Conservation (phyloP, 108 stramenopile species). For the Nitzschia sp. region DNA sequence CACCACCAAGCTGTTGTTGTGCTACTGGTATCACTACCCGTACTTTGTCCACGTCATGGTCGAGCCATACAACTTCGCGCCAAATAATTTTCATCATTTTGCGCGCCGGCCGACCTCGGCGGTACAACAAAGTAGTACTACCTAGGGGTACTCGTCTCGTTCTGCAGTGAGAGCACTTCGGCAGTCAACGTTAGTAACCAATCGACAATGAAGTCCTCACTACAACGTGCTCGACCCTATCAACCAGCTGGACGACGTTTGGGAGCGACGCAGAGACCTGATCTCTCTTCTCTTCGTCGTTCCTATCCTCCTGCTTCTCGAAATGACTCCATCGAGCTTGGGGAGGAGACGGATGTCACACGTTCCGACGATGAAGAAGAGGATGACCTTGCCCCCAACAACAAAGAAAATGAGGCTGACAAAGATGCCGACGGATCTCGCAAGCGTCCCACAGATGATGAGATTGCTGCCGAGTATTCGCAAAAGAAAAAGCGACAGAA, state of each 20-base stretch:
- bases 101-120: background rate
- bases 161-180: too few relatives aligned
- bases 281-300: background rate
- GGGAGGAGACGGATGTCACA: background rate
- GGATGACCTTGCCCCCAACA: slow-evolving; percentile 61
- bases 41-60: background rate
- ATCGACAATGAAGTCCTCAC: too few relatives aligned
- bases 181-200: too few relatives aligned
- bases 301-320: background rate
- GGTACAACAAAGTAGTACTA: too few relatives aligned
- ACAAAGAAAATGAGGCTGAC: slow-evolving; percentile 39
- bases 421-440: slow-evolving; percentile 8
- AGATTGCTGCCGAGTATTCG: slow-evolving; percentile 47
- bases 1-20: background rate
- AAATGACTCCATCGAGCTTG: background rate
- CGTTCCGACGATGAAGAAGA: slow-evolving; percentile 46
- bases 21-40: background rate
- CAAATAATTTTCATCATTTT: background rate
- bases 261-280: background rate
- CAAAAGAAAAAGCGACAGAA: slow-evolving; percentile 29
- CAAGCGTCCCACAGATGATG: slow-evolving; percentile 14
- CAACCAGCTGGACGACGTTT: background rate
- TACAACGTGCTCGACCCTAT: background rate
- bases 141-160: too few relatives aligned
- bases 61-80: background rate